Evolutionary conservation across 1,284 basidiomycete genomes (phyloP).

Genomic region (Cutaneotrichosporon sp.): DNA sequence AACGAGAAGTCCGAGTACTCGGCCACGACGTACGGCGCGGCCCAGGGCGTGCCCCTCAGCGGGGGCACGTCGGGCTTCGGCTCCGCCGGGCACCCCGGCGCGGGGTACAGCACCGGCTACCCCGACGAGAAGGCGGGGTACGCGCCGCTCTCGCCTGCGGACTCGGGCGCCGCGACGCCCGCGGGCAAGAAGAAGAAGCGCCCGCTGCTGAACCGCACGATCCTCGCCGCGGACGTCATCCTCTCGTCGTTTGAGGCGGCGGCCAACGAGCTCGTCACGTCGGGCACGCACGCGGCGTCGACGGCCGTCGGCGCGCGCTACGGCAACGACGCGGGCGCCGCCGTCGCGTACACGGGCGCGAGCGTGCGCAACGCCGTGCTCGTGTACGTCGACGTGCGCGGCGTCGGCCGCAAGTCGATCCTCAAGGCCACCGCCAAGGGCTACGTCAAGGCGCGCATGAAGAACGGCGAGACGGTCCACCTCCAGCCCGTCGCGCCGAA

Average conservation of each 20-base stretch:
- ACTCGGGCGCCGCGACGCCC: not conserved
- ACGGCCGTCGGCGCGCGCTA: slow-evolving; percentile 64
- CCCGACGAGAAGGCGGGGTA: slow-evolving; percentile 1
- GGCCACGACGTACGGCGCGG: not conserved
- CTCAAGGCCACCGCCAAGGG: slow-evolving; percentile 58
- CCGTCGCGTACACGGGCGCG: slow-evolving; percentile 63
- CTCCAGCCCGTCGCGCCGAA: slow-evolving; percentile 35
- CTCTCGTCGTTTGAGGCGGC: slow-evolving; percentile 70
- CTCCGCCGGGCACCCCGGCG: not conserved
- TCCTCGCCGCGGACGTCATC: slow-evolving; percentile 71
- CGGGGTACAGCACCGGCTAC: slow-evolving; percentile 6
- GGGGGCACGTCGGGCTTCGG: not conserved
- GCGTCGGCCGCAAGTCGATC: slow-evolving; percentile 68
- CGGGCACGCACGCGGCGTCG: slow-evolving; percentile 61
- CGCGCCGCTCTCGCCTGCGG: not conserved
- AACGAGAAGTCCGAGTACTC: slow-evolving; percentile 1
- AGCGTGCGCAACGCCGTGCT: slow-evolving; percentile 68
- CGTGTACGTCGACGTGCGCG: slow-evolving; percentile 73
- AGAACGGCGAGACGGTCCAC: slow-evolving; percentile 41
- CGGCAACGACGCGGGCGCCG: slow-evolving; percentile 65
- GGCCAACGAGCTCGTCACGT: slow-evolving; percentile 63
- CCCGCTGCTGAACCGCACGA: slow-evolving; percentile 57
- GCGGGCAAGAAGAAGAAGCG: slow-evolving; percentile 33
- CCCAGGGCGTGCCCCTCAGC: not conserved
- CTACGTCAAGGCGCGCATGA: slow-evolving; percentile 47